Conservation (phyloP, 1,284 basidiomycete genomes). For the Austropuccinia psidii region DNA sequence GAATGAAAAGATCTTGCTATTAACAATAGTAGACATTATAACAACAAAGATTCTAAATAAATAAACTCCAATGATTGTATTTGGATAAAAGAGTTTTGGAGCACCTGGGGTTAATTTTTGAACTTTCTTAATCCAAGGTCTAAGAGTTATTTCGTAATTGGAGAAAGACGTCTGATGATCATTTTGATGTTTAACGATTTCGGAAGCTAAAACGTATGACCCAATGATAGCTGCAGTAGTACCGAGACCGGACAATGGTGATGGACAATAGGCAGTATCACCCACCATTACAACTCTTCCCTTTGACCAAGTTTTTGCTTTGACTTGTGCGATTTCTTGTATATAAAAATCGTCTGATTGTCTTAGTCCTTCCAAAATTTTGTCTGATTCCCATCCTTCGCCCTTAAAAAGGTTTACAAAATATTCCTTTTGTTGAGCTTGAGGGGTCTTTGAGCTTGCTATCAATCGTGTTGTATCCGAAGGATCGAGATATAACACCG, state of each 20-base stretch:
- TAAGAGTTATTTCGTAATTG: constrained; percentile 38
- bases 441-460: too few species aligned
- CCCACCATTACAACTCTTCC: constrained; percentile 40
- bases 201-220: constrained; percentile 39
- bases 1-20: background rate
- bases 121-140: too few species aligned
- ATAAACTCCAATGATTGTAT: background rate
- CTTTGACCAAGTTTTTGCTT: constrained; percentile 37
- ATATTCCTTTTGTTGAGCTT: constrained; percentile 36
- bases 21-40: background rate
- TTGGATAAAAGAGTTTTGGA: background rate
- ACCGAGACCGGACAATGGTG: constrained; percentile 41
- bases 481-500: background rate
- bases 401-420: constrained; percentile 34
- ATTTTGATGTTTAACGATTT: constrained; percentile 36
- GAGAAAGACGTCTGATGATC: constrained; percentile 31
- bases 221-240: constrained; percentile 38
- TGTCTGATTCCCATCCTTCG: constrained; percentile 34
- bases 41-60: background rate
- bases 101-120: background rate
- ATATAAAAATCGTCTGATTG: constrained; percentile 40
- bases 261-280: constrained; percentile 40
- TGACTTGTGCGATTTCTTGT: constrained; percentile 39
- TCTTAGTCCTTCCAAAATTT: constrained; percentile 37
- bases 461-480: constrained; percentile 38